Percentiles rank a stretch among this genome's conserved stretches.
Evolutionary conservation across 805 yeast genomes (phyloP).

Genomic region (Yamadazyma phyllophila): DNA sequence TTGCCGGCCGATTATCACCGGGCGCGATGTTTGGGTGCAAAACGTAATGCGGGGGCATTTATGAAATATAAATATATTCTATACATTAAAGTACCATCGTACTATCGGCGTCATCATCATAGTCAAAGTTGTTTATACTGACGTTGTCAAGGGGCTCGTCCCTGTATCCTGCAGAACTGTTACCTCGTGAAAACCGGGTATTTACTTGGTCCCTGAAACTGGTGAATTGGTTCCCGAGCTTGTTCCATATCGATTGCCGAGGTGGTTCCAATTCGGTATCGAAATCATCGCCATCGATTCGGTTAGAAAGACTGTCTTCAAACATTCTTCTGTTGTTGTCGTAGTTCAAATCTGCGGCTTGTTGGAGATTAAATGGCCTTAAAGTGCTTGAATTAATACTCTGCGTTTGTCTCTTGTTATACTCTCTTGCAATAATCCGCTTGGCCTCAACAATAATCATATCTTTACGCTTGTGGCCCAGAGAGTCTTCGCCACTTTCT

Average conservation of each 20-base stretch:
- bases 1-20: constrained; percentile 2
- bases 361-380: constrained; percentile 27
- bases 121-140: constrained; percentile 18
- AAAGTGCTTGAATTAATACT: constrained; percentile 11
- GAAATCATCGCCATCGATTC: constrained; percentile 21
- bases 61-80: background rate
- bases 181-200: background rate
- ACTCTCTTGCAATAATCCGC: constrained; percentile 36
- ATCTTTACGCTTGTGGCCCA: constrained; percentile 28
- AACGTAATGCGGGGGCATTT: background rate
- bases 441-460: constrained; percentile 42
- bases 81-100: constrained; percentile 25
- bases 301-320: constrained; percentile 18
- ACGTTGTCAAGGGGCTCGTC: constrained; percentile 27
- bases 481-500: constrained; percentile 16
- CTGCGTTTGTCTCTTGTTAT: constrained; percentile 21
- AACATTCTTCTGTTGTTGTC: constrained; percentile 26
- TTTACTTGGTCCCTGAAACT: constrained; percentile 8
- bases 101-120: constrained; percentile 36
- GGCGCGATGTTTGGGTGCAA: constrained; percentile 7
- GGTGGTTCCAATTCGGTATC: constrained; percentile 7
- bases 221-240: constrained; percentile 7
- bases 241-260: constrained; percentile 21
- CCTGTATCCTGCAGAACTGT: constrained; percentile 13
- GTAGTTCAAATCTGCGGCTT: constrained; percentile 28